A percentile compares a stretch with the other conserved stretches of the same genome.
phyloP scores from a whole-genome alignment of 495 filamentous ascomycete species.

The Penicillium alfredii region DNA sequence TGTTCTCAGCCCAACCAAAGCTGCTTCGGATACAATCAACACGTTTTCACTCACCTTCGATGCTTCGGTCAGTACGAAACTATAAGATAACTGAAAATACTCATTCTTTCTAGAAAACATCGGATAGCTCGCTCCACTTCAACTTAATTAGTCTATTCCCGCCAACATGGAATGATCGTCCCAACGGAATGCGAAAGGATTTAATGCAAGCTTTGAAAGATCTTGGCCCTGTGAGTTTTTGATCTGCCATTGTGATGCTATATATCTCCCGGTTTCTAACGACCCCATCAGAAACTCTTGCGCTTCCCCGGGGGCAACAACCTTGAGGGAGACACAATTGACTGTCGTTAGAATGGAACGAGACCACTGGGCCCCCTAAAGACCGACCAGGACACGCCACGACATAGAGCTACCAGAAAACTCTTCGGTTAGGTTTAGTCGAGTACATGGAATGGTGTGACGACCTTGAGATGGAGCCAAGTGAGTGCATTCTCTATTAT shows the following conservation, averaged over 20 bases:
- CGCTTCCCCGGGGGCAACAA: conserved; percentile 65
- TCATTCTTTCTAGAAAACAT: conserved; percentile 25
- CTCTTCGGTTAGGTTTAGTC: conserved; percentile 49
- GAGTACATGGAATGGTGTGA: conserved; percentile 65
- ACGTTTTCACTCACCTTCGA: conserved; percentile 58
- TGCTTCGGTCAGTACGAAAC: conserved; percentile 26
- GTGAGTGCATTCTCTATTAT: conserved; percentile 13
- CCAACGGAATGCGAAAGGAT: conserved; percentile 59
- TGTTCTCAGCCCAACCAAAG: conserved; percentile 28
- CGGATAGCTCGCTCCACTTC: conserved; percentile 52
- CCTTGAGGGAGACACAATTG: conserved; percentile 49
- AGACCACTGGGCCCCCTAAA: conserved; percentile 58
- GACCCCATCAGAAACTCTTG: conserved; percentile 52
- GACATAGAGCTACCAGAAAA: conserved; percentile 56
- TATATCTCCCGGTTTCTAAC: no score
- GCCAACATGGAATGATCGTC: conserved; percentile 50
- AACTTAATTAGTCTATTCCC: conserved; percentile 64
- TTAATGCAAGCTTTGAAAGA: conserved; percentile 53
- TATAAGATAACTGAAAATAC: background rate
- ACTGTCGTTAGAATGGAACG: conserved; percentile 62
- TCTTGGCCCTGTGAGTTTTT: conserved; percentile 27
- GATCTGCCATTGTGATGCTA: no score
- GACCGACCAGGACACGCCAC: conserved; percentile 55
- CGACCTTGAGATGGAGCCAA: conserved; percentile 54
- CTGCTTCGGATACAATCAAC: conserved; percentile 54